Evolutionary conservation across 495 filamentous ascomycete genomes (phyloP), one percentile per base, ranked within the genome.

Genomic region (Aspergillus cristatus): DNA sequence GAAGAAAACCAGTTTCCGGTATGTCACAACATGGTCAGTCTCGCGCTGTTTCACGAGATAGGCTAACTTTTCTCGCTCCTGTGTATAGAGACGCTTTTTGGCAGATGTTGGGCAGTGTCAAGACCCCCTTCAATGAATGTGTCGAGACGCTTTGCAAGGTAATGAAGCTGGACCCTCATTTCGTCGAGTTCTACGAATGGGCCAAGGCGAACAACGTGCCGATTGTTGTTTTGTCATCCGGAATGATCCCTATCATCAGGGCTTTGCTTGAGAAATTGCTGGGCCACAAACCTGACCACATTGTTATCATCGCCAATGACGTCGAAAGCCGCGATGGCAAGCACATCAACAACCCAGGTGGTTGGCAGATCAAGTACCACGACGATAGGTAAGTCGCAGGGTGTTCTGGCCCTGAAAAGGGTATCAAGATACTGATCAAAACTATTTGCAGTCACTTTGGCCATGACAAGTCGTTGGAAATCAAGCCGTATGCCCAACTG

Each of bases 161-260:
- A 63, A 89, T 96, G 74, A 75, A 78, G 49, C 69, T 96, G 32
- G 90, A 97, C 62, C 80, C 84, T 0, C 64, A 79, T 52, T 97
- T 97, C 65, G 77, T 74, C 45, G 73, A 81, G 38, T 97, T 95
- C 68, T 88, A 84, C 60, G 49, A 77, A 44, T 97, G 86, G 86
- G 72, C 79, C 10, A 65, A 73, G 37, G 68, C 72, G 36, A 80
- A 90, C 53, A 87, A 91, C 47, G 78, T 97, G 16, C 90, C 91
- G 15, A 84, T 95, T 42, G 88, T 97, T 20, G 81, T 97, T 3
- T 63, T 97, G 13, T 90, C 84, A 29, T 81, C 80, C 11, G 90
- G 90, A 30, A 97, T 97, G 91, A 72, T 75, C 35, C 91, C 91
- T 11, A 79, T 97, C 49, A 96, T 97, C 60, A 70, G 79, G 26